These are phyloP conservation scores for Claviceps sorghi DNA, from an alignment of 2,329 filamentous ascomycete species.

Conservation along the genomic window DNA sequence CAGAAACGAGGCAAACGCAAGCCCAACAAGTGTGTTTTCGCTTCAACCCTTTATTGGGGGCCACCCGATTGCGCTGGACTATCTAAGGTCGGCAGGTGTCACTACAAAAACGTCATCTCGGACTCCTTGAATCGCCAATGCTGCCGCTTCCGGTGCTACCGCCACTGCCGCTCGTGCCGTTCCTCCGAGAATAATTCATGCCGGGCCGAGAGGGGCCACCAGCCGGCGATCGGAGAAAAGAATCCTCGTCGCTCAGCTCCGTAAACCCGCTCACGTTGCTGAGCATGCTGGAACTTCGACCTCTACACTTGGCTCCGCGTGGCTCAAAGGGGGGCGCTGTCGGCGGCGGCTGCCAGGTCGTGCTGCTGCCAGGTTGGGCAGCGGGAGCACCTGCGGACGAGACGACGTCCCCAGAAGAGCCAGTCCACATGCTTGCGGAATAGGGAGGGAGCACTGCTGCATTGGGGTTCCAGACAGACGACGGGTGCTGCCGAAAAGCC, in stretches of 20 bases:
- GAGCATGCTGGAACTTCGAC: slow-evolving; percentile 52
- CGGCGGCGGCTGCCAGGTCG: slow-evolving; percentile 23
- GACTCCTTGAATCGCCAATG: slow-evolving; percentile 37
- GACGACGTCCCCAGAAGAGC: slow-evolving; percentile 19
- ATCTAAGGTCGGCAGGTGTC: background rate
- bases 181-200: slow-evolving; percentile 4
- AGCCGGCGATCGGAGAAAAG: slow-evolving; percentile 11
- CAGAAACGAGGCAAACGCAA: background rate
- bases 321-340: slow-evolving; percentile 23
- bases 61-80: slow-evolving; percentile 1
- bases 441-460: slow-evolving; percentile 20
- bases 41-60: slow-evolving; percentile 1
- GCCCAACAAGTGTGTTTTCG: slow-evolving; percentile 2
- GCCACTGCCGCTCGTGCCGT: slow-evolving; percentile 21
- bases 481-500: slow-evolving; percentile 11
- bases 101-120: slow-evolving; percentile 11
- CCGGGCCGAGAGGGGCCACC: slow-evolving; percentile 2
- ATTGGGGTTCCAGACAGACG: slow-evolving; percentile 21
- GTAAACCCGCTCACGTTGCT: slow-evolving; percentile 54
- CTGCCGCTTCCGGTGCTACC: slow-evolving; percentile 36
- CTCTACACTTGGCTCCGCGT: slow-evolving; percentile 29
- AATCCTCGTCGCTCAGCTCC: slow-evolving; percentile 41
- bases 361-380: slow-evolving; percentile 14
- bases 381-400: slow-evolving; percentile 17
- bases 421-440: slow-evolving; percentile 22